Conservation (phyloP, 23 red algal genomes). For the Gracilaria gracilis region DNA sequence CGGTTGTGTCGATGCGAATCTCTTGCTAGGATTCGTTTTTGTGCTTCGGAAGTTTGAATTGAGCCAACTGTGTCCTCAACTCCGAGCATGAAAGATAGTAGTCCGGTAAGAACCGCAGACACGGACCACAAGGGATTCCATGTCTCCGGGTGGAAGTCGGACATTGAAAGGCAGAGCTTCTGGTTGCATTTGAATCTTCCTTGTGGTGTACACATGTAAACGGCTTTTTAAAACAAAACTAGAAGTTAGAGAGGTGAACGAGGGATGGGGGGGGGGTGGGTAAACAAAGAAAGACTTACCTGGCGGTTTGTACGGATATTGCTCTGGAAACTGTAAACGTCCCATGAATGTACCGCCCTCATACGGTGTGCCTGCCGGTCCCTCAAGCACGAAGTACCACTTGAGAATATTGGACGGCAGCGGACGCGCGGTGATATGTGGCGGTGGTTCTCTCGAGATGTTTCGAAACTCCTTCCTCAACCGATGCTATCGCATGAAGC, state of each 20-base stretch:
- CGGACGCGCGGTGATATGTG: slow-evolving; percentile 86
- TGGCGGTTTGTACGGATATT: slow-evolving; percentile 95
- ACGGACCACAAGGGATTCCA: slow-evolving; percentile 92
- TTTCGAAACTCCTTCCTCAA: slow-evolving; percentile 86
- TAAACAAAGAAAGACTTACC: slow-evolving; percentile 35
- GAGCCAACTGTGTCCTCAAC: slow-evolving; percentile 82
- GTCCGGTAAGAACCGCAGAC: slow-evolving; percentile 79
- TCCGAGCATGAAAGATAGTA: slow-evolving; percentile 90
- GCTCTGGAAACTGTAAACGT: slow-evolving; percentile 81
- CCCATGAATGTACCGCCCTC: slow-evolving; percentile 88
- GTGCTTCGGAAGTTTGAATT: slow-evolving; percentile 67
- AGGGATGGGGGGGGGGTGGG: neutral
- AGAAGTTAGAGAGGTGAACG: neutral
- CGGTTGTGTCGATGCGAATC: slow-evolving; percentile 72
- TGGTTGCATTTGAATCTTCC: slow-evolving; percentile 84
- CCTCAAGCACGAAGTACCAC: slow-evolving; percentile 92
- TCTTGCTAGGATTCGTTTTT: slow-evolving; percentile 69
- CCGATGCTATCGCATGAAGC: slow-evolving; percentile 60
- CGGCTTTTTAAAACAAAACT: slow-evolving; percentile 26
- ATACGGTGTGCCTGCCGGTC: slow-evolving; percentile 81
- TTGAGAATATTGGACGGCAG: slow-evolving; percentile 86
- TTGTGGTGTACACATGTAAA: slow-evolving; percentile 90
- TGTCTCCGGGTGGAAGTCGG: slow-evolving; percentile 88
- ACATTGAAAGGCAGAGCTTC: slow-evolving; percentile 90
- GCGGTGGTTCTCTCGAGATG: slow-evolving; percentile 83